Evolutionary conservation across 2,329 filamentous ascomycete species (phyloP), one percentile per base, ranked within the genome.

Genomic region (Amesomyces nigricolor): DNA sequence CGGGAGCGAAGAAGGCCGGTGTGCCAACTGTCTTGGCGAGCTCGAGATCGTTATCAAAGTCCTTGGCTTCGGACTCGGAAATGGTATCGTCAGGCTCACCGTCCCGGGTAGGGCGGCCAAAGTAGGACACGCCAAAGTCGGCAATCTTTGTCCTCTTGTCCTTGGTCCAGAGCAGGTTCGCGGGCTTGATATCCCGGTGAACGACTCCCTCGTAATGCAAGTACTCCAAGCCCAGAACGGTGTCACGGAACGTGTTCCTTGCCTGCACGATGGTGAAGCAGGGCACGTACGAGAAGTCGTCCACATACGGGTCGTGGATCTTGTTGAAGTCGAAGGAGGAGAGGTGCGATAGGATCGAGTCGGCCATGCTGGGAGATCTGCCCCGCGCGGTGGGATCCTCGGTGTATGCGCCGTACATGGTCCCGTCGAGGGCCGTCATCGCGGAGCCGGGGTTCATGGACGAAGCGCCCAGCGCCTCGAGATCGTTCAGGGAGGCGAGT

Each of bases 1-100:
- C 94, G 4, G 94, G 94, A 1, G 94, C 94, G 67, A 96, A 99
- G 72, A 99, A 99, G 1, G 92, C 94, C 5, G 94, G 94, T 0
- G 94, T 99, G 51, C 94, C 94, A 5, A 97, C 94, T 1, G 94
- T 97, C 76, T 97, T 97, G 58, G 94, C 92, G n/a, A 99, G 77
- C 69, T 97, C 94, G 58, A 95, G 83, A 60, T 95, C 91, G 68
- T 96, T 90, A 64, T 96, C 91, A 56, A 95, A 84, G 65, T 95
- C 89, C 40, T 83, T 85, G 10, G 89, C 88, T 69, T 96, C 91
- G 0, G 86, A 89, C 67, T 95, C 89, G 4, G 87, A 87, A 16
- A 76, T 85, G 58, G 74, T 85, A 71, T 91, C 87, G 56, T 89
- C 86, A 38, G 84, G 80, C 64, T 95, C 89, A 51, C 88, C 88